Conservation (phyloP, 1,139 yeast species). For the Trichomonascaceae sp. region DNA sequence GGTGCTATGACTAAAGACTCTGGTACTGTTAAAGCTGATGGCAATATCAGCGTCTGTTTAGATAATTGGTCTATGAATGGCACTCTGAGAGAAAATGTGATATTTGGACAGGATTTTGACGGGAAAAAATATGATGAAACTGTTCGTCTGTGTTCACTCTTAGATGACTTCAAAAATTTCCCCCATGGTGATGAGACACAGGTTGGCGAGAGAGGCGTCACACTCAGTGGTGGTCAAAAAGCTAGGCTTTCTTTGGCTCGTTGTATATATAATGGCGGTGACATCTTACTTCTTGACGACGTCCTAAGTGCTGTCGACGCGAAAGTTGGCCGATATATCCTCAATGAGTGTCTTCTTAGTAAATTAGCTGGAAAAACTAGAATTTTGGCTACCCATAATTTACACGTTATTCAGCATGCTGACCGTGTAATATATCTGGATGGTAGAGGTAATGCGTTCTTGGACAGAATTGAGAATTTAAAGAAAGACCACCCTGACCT, state of each 20-base stretch:
- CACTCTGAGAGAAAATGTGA: constrained; percentile 56
- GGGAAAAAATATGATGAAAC: constrained; percentile 43
- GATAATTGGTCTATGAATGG: constrained; percentile 60
- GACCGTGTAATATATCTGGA: constrained; percentile 55
- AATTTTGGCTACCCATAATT: constrained; percentile 67
- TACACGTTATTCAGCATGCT: constrained; percentile 54
- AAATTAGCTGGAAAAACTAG: constrained; percentile 50
- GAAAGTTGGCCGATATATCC: constrained; percentile 66
- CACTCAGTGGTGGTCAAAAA: constrained; percentile 77
- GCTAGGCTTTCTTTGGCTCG: constrained; percentile 70
- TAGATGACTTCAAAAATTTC: constrained; percentile 50
- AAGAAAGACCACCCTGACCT: constrained; percentile 10
- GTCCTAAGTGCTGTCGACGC: constrained; percentile 78
- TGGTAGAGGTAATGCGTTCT: constrained; percentile 51
- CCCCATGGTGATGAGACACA: constrained; percentile 73
- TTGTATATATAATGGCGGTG: constrained; percentile 58
- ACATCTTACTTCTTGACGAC: constrained; percentile 63
- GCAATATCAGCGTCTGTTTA: constrained; percentile 16
- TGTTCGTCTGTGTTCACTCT: constrained; percentile 49
- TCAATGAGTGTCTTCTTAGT: constrained; percentile 55
- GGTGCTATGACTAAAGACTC: constrained; percentile 46
- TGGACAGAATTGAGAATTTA: constrained; percentile 36
- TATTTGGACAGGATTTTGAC: constrained; percentile 52
- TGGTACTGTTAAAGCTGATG: constrained; percentile 41
- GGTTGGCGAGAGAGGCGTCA: constrained; percentile 76